These are phyloP conservation scores for Leishmania turanica DNA, from an alignment of 208 protist species.

Conservation along the genomic window DNA sequence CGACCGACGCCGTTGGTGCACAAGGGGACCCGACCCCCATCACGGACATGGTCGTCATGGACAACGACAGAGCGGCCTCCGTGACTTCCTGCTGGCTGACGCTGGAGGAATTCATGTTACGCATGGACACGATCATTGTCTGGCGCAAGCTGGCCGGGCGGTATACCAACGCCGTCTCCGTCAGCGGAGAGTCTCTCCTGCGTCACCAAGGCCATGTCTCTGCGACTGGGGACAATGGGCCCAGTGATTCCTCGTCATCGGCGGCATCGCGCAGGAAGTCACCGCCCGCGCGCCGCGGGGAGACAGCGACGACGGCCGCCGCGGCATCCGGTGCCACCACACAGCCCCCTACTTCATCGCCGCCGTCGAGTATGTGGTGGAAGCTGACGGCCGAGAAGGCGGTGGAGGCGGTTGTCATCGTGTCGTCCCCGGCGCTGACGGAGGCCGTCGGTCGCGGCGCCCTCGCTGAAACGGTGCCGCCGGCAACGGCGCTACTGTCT, in stretches of 20 bases:
- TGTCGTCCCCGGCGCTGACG: constrained; percentile 19
- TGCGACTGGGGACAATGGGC: neutral
- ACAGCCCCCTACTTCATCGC: neutral
- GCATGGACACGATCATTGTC: constrained; percentile 61
- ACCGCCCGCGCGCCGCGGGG: constrained; percentile 3
- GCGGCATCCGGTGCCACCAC: neutral
- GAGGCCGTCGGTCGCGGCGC: neutral
- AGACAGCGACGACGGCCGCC: neutral
- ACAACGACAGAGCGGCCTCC: constrained; percentile 17
- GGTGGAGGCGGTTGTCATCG: constrained; percentile 25
- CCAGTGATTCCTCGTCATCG: neutral
- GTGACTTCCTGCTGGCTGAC: constrained; percentile 66
- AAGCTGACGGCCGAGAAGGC: constrained; percentile 23
- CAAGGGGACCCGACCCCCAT: neutral
- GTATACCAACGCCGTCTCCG: constrained; percentile 27
- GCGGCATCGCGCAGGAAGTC: constrained; percentile 8
- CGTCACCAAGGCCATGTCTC: constrained; percentile 9
- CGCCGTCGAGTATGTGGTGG: constrained; percentile 28
- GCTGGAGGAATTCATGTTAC: constrained; percentile 65
- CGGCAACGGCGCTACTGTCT: neutral
- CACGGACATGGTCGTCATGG: constrained; percentile 22
- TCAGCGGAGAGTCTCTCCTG: constrained; percentile 28
- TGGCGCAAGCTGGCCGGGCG: constrained; percentile 51
- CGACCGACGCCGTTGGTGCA: neutral
- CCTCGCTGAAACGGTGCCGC: too few relatives aligned